Evolutionary conservation across 2,329 filamentous ascomycete genomes (phyloP).

Genomic region (Diaporthe batatas): DNA sequence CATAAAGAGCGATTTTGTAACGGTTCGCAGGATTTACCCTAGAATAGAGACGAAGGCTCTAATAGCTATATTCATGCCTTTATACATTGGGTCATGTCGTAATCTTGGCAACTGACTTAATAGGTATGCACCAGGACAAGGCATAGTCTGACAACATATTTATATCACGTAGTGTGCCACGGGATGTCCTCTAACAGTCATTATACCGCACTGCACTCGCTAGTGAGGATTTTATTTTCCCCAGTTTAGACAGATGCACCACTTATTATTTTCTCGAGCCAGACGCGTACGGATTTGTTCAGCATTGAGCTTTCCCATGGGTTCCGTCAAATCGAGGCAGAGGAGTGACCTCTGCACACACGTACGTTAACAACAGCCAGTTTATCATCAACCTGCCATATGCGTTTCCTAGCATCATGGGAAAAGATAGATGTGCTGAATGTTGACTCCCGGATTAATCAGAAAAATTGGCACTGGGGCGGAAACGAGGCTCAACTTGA

Average conservation of each 20-base stretch:
- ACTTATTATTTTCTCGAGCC: constrained; percentile 51
- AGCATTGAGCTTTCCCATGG: constrained; percentile 49
- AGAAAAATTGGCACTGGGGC: constrained; percentile 9
- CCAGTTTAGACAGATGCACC: constrained; percentile 45
- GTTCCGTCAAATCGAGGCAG: too few species aligned
- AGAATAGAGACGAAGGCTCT: not conserved
- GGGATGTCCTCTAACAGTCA: constrained; percentile 42
- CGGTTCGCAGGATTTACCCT: not conserved
- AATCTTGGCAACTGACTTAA: not conserved
- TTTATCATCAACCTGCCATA: constrained; percentile 18
- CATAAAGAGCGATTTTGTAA: not conserved
- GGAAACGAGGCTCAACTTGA: constrained; percentile 4
- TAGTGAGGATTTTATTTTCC: not conserved
- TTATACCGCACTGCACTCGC: constrained; percentile 47
- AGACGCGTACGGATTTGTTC: constrained; percentile 49
- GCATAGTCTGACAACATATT: not conserved
- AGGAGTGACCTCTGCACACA: too few species aligned
- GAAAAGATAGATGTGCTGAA: constrained; percentile 8
- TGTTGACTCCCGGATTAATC: constrained; percentile 10
- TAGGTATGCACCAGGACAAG: not conserved
- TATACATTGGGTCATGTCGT: not conserved
- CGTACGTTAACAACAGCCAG: constrained; percentile 23
- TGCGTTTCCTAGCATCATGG: constrained; percentile 25
- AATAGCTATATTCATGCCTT: not conserved
- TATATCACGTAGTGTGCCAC: not conserved